A percentile compares a stretch with the other conserved stretches of the same genome.
Evolutionary conservation across 768 basidiomycete species (phyloP).

Genomic region (Ephemerocybe angulata): DNA sequence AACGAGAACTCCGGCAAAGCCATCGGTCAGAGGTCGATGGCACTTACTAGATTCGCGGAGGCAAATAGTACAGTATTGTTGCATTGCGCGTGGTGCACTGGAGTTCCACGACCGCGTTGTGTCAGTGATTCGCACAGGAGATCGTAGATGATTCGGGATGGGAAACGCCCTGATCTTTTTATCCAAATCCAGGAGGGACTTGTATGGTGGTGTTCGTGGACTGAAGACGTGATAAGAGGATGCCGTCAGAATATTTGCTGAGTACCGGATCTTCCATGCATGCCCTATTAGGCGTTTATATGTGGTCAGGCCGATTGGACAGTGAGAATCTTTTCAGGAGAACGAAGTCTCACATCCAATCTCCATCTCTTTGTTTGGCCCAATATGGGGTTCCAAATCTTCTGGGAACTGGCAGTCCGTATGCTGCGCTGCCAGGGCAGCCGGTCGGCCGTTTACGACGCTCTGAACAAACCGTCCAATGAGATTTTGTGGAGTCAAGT

Average conservation of each 20-base stretch:
- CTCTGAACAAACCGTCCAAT: conserved; percentile 29
- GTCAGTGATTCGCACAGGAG: conserved; percentile 30
- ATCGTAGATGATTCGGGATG: conserved; percentile 41
- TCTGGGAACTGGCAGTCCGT: conserved; percentile 52
- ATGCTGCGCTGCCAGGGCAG: conserved; percentile 42
- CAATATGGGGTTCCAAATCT: conserved; percentile 32
- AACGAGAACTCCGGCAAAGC: background rate
- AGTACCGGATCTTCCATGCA: conserved; percentile 44
- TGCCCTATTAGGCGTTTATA: too few relatives aligned
- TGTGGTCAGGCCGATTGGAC: background rate
- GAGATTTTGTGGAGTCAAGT: too few relatives aligned
- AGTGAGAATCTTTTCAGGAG: background rate
- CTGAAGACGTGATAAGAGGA: conserved; percentile 42
- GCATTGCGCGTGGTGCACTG: conserved; percentile 37
- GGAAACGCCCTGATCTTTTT: conserved; percentile 48
- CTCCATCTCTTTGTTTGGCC: conserved; percentile 32
- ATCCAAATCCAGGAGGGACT: conserved; percentile 46
- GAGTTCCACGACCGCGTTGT: conserved; percentile 36
- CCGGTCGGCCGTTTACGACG: conserved; percentile 49
- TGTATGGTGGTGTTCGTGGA: conserved; percentile 36
- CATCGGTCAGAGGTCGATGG: background rate
- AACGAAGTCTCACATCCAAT: conserved; percentile 37
- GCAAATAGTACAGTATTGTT: conserved; percentile 41
- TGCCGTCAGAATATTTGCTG: conserved; percentile 41
- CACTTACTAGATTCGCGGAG: conserved; percentile 45